Conservation (phyloP, 1,284 basidiomycete species). For the Pseudozyma sp. region DNA sequence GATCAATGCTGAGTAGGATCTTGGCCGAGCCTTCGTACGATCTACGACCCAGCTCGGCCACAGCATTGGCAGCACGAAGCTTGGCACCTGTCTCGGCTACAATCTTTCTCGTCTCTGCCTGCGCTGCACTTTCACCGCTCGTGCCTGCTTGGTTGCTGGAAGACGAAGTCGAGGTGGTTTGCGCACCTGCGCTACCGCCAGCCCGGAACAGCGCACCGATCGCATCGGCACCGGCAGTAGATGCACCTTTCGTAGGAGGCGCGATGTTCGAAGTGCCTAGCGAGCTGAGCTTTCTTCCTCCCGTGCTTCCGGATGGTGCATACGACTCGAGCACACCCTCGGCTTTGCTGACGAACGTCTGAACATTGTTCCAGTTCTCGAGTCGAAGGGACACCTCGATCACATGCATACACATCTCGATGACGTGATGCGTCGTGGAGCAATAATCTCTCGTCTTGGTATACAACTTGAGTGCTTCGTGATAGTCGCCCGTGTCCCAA, state of each 20-base stretch:
- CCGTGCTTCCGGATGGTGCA: constrained; percentile 43
- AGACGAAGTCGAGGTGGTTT: constrained; percentile 4
- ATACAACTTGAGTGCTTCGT: constrained; percentile 79
- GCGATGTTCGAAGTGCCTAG: constrained; percentile 27
- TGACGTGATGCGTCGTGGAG: constrained; percentile 82
- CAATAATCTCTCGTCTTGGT: constrained; percentile 87
- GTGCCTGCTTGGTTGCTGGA: constrained; percentile 18
- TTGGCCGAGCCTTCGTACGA: constrained; percentile 81
- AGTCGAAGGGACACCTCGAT: constrained; percentile 80
- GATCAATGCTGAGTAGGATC: constrained; percentile 77
- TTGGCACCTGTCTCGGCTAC: constrained; percentile 74
- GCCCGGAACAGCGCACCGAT: constrained; percentile 66
- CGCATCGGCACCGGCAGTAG: constrained; percentile 57
- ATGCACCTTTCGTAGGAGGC: constrained; percentile 44
- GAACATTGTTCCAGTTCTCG: constrained; percentile 81
- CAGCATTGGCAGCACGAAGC: constrained; percentile 80
- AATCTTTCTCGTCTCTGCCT: constrained; percentile 33
- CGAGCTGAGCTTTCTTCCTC: constrained; percentile 70
- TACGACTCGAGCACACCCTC: constrained; percentile 83
- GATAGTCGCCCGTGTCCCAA: constrained; percentile 77
- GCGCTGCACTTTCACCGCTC: constrained; percentile 23
- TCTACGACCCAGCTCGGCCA: constrained; percentile 78
- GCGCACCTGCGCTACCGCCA: constrained; percentile 47
- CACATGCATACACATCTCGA: constrained; percentile 75
- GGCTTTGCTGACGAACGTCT: constrained; percentile 89